Conservation (phyloP, 768 basidiomycete species). For the Scleroderma bovista region DNA sequence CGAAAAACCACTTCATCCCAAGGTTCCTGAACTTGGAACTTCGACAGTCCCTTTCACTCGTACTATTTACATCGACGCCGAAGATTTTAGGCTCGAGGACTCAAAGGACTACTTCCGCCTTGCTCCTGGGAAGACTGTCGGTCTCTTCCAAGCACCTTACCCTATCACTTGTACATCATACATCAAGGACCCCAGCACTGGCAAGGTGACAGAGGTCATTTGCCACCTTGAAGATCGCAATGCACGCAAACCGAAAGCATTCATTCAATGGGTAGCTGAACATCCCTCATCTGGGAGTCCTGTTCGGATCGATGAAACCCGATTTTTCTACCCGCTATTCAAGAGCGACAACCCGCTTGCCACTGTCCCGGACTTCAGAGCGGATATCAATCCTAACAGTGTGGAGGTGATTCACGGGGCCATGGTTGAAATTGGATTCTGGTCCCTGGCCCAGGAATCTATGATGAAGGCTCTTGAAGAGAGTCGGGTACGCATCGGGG, state of each 20-base stretch:
- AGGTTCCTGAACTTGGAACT: conserved; percentile 81
- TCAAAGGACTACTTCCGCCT: conserved; percentile 96
- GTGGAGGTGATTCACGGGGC: conserved; percentile 77
- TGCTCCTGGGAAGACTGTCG: conserved; percentile 96
- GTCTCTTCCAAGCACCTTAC: conserved; percentile 87
- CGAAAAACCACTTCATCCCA: conserved; percentile 92
- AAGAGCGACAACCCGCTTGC: conserved; percentile 84
- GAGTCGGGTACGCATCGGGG: conserved; percentile 55
- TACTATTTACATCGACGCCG: conserved; percentile 85
- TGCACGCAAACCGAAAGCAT: conserved; percentile 81
- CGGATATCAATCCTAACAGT: conserved; percentile 79
- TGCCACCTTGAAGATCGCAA: conserved; percentile 73
- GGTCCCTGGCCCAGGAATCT: conserved; percentile 66
- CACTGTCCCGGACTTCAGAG: conserved; percentile 65
- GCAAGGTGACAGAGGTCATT: conserved; percentile 72
- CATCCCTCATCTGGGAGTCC: conserved; percentile 75
- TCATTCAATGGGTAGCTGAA: conserved; percentile 96
- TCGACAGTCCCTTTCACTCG: conserved; percentile 82
- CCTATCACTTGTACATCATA: conserved; percentile 93
- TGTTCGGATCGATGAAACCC: conserved; percentile 80
- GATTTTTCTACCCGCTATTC: conserved; percentile 91
- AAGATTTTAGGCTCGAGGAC: conserved; percentile 90
- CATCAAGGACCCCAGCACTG: conserved; percentile 66
- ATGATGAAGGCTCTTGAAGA: conserved; percentile 62
- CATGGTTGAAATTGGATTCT: conserved; percentile 87